Evolutionary conservation across 257 asterid genomes (phyloP), one percentile per base, ranked within the genome.

Genomic region (Lavandula angustifolia): DNA sequence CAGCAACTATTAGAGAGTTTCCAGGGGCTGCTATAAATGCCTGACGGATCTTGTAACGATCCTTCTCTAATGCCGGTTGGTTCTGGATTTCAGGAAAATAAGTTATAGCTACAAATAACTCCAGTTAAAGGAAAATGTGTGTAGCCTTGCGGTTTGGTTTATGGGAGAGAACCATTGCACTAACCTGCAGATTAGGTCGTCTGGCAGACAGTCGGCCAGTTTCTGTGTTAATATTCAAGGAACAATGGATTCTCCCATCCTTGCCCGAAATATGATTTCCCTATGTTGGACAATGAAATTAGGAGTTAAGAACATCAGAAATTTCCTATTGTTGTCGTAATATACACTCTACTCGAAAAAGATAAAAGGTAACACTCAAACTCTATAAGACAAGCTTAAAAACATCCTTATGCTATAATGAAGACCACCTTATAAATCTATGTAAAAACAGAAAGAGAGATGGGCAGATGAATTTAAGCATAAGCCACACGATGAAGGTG

Each of bases 151-250:
- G 34, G 8, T 46, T 47, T 44, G 11, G 50, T 13, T 35, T 50
- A 48, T 50, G 44, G 49, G 13, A 66, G 47, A 48, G 57, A 49
- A 50, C 9, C 7, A 63, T 62, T 12, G 49, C 42, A 59, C 62
- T 60, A 64, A 94, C 99, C 99, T 94, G 99, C 81, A 94, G 84
- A 88, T 94, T 94, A 62, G 99, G 99, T 65, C 99, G 82, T 79
- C 99, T 86, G 29, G 98, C 99, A 75, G 99, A 94, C 63, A 94
- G 78, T 66, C 96, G 82, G 51, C 99, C 99, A 41, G 99, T 94
- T 83, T 94, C 99, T 5, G 99, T 94, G 82, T 94, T 94, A 66
- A 94, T 87, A 81, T 94, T 94, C 66, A 94, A 84, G 34, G 99
- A 94, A 75, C 98, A 94, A 78, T 90, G 99, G 69, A 94, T 79